These are phyloP conservation scores for Oryza meridionalis DNA, from an alignment of 176 grass and related monocot genomes.

Conservation along the genomic window DNA sequence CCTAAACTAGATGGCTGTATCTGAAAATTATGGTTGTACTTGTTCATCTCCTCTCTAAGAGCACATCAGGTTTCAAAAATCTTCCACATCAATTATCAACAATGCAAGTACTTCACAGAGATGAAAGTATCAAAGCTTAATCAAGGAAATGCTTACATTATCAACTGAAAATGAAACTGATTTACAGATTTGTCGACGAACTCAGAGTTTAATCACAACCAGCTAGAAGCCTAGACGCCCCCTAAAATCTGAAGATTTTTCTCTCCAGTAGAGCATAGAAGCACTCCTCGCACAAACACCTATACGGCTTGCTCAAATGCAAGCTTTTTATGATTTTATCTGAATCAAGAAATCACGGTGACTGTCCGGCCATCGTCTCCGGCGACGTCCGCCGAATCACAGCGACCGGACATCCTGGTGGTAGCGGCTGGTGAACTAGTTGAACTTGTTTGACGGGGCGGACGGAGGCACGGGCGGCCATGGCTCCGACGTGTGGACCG, in stretches of 20 bases:
- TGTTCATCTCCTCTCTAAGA: background rate
- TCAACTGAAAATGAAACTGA: slow-evolving; percentile 17
- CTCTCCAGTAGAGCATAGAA: slow-evolving; percentile 12
- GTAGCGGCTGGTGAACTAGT: background rate
- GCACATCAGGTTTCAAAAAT: background rate
- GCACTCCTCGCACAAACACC: background rate
- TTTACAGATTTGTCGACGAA: slow-evolving; percentile 14
- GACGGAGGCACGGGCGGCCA: slow-evolving; percentile 15
- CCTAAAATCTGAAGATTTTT: background rate
- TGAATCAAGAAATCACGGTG: background rate
- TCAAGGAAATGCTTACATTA: slow-evolving; percentile 8
- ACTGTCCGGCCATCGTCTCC: background rate
- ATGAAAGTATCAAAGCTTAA: background rate
- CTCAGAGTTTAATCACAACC: background rate
- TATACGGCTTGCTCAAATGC: background rate
- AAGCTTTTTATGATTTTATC: background rate
- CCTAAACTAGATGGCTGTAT: background rate
- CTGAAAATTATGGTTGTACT: too few relatives aligned
- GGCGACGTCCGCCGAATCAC: background rate
- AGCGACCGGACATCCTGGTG: background rate
- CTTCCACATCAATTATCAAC: background rate
- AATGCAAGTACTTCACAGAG: background rate
- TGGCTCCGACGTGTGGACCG: background rate
- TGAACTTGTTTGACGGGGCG: slow-evolving; percentile 9
- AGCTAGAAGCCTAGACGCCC: too few relatives aligned